A percentile compares a stretch with the other conserved stretches of the same genome.
Evolutionary conservation across 2,329 filamentous ascomycete species (phyloP).

Genomic region (Xylaria sp.): DNA sequence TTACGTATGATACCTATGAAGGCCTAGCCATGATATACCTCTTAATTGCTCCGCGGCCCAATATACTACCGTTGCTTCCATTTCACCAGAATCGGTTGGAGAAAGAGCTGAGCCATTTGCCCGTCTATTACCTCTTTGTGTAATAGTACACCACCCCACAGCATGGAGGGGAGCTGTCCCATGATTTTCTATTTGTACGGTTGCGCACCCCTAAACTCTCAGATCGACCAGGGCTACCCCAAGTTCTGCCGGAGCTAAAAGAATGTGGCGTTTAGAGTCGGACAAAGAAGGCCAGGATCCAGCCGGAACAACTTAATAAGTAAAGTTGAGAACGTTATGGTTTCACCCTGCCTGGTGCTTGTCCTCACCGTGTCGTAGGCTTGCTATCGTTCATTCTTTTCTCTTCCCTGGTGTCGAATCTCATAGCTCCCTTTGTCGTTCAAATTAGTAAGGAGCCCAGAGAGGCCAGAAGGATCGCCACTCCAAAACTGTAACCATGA

Average conservation of each 20-base stretch:
- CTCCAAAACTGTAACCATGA: constrained; percentile 17
- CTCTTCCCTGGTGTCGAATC: background rate
- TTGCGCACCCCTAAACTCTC: background rate
- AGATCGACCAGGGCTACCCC: background rate
- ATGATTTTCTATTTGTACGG: background rate
- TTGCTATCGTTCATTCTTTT: background rate
- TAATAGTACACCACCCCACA: background rate
- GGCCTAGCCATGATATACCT: background rate
- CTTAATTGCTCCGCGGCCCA: background rate
- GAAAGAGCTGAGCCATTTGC: background rate
- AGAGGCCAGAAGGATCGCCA: background rate
- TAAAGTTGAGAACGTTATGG: background rate
- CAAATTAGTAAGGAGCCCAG: background rate
- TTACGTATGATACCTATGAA: background rate
- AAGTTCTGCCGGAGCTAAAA: background rate
- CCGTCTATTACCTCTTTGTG: background rate
- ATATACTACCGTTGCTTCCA: background rate
- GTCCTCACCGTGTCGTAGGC: background rate
- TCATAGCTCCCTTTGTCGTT: background rate
- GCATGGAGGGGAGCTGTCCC: background rate
- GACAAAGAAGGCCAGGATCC: background rate
- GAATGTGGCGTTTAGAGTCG: constrained; percentile 6
- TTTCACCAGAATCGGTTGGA: background rate
- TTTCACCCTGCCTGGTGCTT: background rate
- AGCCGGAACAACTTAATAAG: background rate